Base-by-base conservation (phyloP, 768 basidiomycete genomes). In the Xerocomellus intermedius region DNA sequence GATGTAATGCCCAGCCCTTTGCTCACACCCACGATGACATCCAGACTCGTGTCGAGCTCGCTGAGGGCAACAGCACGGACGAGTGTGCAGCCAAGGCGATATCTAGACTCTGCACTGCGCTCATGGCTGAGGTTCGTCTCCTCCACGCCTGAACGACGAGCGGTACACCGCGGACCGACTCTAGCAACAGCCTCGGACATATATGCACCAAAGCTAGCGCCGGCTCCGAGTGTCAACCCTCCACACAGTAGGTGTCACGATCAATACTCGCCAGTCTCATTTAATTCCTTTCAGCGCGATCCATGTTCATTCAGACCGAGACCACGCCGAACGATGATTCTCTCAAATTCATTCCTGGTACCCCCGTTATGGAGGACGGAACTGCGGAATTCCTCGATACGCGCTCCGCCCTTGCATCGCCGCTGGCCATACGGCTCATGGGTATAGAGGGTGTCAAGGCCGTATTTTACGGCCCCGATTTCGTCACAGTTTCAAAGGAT, bases 231-330 rank as follows among this genome's bases (percentile, higher is more conserved):
- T 17, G 3, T 52, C 33, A 48, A 54, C 17, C 70, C 73, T 35
- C 59, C 65, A 33, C 68, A 71, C 41, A 73, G 80, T 82, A 54
- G 63, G 76, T 24, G 4, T 50, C 21, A 16, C 3, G 38, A 14
- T 21, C 16, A 4, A 6, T 14, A 12, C 16, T 24, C 10, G 21
- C 2, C 4, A 1, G 8, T 52, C 10, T 13, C 32, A 8, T 21
- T 55, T 16, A 55, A 28, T 17, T 17, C 16, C 3, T 53, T 21
- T 19, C 26, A 92, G 90, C 74, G 33, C 84, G 94, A 22, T 87
- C 89, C 50, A 96, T 98, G 95, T 98, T 98, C 77, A 97, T 98
- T 54, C 97, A 99, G 74, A 98, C 96, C 5, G 95, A 98, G 74
- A 84, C 86, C 10, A 99, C 97, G 0, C 97, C 97, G 0, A 99